phyloP scores from a whole-genome alignment of 2,329 filamentous ascomycete species.

The Hymenoscyphus repandus region DNA sequence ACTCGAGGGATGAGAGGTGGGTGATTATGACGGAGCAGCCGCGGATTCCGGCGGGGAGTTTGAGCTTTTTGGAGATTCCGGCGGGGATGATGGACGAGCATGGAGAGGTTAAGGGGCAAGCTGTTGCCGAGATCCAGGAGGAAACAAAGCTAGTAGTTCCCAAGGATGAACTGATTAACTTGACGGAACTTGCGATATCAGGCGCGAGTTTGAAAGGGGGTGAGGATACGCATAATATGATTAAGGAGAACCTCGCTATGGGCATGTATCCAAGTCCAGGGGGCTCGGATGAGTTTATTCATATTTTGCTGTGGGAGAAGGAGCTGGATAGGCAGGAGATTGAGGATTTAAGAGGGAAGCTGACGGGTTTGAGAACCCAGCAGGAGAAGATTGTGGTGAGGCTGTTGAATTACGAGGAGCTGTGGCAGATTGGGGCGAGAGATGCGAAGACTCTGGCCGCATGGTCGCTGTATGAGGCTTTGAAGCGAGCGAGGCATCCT shows the following conservation, averaged over 20 bases:
- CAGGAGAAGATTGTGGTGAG: slow-evolving; percentile 56
- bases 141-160: slow-evolving; percentile 47
- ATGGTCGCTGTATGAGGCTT: slow-evolving; percentile 50
- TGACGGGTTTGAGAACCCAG: slow-evolving; percentile 49
- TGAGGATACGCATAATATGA: slow-evolving; percentile 21
- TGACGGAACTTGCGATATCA: slow-evolving; percentile 43
- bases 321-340: slow-evolving; percentile 45
- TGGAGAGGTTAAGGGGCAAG: slow-evolving; percentile 40
- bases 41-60: slow-evolving; percentile 9
- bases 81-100: slow-evolving; percentile 42
- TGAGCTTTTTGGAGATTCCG: slow-evolving; percentile 14
- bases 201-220: slow-evolving; percentile 1
- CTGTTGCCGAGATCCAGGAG: slow-evolving; percentile 53
- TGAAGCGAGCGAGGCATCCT: slow-evolving; percentile 28
- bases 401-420: slow-evolving; percentile 46
- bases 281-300: slow-evolving; percentile 53
- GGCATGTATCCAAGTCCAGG: slow-evolving; percentile 53
- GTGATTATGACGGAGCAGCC: slow-evolving; percentile 16
- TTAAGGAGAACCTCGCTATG: slow-evolving; percentile 19
- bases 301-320: slow-evolving; percentile 50
- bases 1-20: slow-evolving; percentile 8
- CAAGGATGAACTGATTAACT: slow-evolving; percentile 39
- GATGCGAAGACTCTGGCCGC: slow-evolving; percentile 53
- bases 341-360: slow-evolving; percentile 45
- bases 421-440: slow-evolving; percentile 49